Conservation (phyloP, 1,284 basidiomycete species). For the Quambalaria eucalypti region DNA sequence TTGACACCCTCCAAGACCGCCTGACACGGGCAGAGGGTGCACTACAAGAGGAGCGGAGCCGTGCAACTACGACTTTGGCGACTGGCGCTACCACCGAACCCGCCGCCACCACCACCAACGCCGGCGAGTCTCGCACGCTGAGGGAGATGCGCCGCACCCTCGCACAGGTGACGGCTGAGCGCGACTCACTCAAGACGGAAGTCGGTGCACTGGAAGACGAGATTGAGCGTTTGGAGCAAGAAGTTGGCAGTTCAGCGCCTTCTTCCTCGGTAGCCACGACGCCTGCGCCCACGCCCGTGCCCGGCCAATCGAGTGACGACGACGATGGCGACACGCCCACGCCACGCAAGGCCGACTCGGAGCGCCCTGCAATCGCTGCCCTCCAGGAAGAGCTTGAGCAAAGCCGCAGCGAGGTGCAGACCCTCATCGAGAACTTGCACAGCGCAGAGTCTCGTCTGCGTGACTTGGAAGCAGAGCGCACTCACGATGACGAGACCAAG, state of each 20-base stretch:
- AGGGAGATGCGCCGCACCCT: neutral
- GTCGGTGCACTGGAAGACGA: slow-evolving; percentile 1
- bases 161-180: neutral
- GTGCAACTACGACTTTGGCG: too few species aligned
- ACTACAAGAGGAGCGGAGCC: neutral
- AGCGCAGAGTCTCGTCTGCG: neutral
- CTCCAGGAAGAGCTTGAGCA: neutral
- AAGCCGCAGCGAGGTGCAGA: neutral
- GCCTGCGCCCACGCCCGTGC: neutral
- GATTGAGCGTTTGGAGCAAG: neutral
- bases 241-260: neutral
- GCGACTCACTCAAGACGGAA: neutral
- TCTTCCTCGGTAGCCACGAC: neutral
- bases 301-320: neutral
- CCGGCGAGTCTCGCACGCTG: neutral
- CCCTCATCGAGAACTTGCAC: neutral
- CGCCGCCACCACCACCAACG: neutral
- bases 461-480: neutral
- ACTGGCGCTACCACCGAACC: neutral
- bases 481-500: neutral
- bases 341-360: neutral
- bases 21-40: neutral
- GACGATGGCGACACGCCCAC: neutral
- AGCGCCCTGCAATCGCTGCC: neutral
- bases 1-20: neutral